A percentile compares a stretch with the other conserved stretches of the same genome.
Conservation (phyloP, 768 basidiomycete species). For the Boletus pseudo-olivaceus region DNA sequence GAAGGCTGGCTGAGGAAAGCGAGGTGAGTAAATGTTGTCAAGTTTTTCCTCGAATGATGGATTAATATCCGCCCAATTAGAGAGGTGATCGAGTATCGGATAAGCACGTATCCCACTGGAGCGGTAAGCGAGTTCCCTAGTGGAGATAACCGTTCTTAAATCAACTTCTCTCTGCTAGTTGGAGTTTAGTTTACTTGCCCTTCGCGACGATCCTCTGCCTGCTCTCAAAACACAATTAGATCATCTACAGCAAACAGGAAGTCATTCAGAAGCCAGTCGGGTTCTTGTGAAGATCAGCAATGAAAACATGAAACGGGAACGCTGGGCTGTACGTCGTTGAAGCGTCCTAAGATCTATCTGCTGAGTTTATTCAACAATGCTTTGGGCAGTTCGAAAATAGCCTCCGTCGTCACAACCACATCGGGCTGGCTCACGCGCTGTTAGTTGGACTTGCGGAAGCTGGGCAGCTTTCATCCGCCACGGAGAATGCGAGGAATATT, state of each 20-base stretch:
- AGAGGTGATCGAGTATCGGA: constrained; percentile 82
- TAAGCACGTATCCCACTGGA: constrained; percentile 85
- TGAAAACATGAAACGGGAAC: constrained; percentile 71
- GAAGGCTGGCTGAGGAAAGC: constrained; percentile 86
- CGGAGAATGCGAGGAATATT: constrained; percentile 41
- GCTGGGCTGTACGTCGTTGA: constrained; percentile 68
- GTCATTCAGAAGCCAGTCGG: constrained; percentile 47
- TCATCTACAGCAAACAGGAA: constrained; percentile 41
- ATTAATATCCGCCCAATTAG: constrained; percentile 37
- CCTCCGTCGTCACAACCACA: constrained; percentile 80
- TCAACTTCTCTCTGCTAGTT: constrained; percentile 45
- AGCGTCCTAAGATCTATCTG: neutral
- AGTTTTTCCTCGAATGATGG: constrained; percentile 9
- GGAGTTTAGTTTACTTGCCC: constrained; percentile 88
- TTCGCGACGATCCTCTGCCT: constrained; percentile 80
- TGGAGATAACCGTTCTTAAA: neutral
- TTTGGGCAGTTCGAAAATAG: constrained; percentile 76
- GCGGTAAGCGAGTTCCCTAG: constrained; percentile 53
- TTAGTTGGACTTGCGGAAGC: constrained; percentile 71
- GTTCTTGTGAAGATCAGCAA: constrained; percentile 53
- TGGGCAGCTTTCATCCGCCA: constrained; percentile 54
- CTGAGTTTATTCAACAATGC: constrained; percentile 2
- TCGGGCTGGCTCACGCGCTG: constrained; percentile 75
- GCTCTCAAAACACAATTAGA: constrained; percentile 57
- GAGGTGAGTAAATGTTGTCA: constrained; percentile 41